Evolutionary conservation across 352 stramenopile species (phyloP), one percentile per base, ranked within the genome.

Genomic region (Pythium aristosporum): DNA sequence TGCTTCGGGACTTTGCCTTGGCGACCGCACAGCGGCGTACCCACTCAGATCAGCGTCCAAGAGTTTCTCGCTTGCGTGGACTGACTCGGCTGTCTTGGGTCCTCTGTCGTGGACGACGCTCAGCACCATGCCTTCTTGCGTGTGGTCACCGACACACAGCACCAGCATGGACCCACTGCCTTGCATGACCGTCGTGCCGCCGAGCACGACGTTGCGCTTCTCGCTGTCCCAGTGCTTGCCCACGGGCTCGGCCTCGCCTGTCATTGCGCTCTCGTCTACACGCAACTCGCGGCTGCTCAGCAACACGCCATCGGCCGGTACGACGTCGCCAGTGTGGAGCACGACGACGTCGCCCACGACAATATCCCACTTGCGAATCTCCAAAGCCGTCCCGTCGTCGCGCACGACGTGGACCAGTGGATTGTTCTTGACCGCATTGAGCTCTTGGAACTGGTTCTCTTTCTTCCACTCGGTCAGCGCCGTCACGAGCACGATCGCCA

Each of bases 251-350:
- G 96, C 93, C 68, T 99, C 97, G 32, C 97, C 97, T 1, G 96
- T 99, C 32, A 99, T 80, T 25, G 82, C 92, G 11, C 89, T 98
- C 70, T 99, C 97, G 70, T 99, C 97, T 54, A 97, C 88, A 63
- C 94, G 96, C 30, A 99, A 71, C 59, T 98, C 94, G 54, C 11
- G 96, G 85, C 3, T 84, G 79, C 57, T 96, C 83, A 7, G 99
- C 76, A 8, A 99, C 67, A 37, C 72, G 41, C 89, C 93, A 76
- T 99, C 97, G 1, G 96, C 96, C 1, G 97, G 96, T 9, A 99
- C 85, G 39, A 88, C 88, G 76, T 99, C 96, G 15, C 96, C 96
- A 2, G 88, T 96, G 59, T 91, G 86, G 32, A 99, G 75, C 30
- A 79, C 76, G 44, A 98, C 79, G 36, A 98, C 75, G 61, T 98